Percentiles rank a stretch among this genome's conserved stretches.
These are phyloP conservation scores for Serendipita vermifera DNA, from an alignment of 768 basidiomycete genomes.

Conservation along the genomic window DNA sequence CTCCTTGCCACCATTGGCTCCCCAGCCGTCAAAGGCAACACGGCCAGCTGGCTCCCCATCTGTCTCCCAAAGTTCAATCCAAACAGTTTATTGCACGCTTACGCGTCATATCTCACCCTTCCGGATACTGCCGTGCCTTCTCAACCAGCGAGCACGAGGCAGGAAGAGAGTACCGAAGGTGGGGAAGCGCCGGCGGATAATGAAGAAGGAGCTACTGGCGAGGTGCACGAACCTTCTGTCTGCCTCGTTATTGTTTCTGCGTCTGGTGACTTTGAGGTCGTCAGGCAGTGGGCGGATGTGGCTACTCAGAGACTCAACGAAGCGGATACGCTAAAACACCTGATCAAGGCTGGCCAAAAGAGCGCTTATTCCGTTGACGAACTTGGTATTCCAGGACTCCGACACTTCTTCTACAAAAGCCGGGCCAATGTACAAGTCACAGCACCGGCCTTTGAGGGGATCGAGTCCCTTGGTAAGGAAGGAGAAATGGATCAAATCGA, in stretches of 20 bases:
- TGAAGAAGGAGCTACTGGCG: neutral
- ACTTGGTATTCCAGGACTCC: conserved; percentile 75
- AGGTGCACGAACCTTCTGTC: conserved; percentile 20
- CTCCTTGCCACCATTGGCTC: conserved; percentile 82
- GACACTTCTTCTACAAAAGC: conserved; percentile 94
- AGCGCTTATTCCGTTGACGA: conserved; percentile 60
- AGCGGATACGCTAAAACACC: conserved; percentile 36
- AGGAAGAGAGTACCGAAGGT: conserved; percentile 22
- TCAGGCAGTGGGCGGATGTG: conserved; percentile 60
- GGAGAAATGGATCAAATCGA: conserved; percentile 10
- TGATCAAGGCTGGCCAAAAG: conserved; percentile 33
- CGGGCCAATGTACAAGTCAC: conserved; percentile 83
- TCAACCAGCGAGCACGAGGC: conserved; percentile 29
- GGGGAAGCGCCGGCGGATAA: conserved; percentile 17
- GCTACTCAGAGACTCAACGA: conserved; percentile 47
- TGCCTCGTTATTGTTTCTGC: conserved; percentile 71
- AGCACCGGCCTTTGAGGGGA: conserved; percentile 52
- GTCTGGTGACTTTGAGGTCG: conserved; percentile 73
- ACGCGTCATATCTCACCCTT: conserved; percentile 47
- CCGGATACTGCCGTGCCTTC: neutral
- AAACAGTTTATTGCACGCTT: conserved; percentile 80
- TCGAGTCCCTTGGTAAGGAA: conserved; percentile 48
- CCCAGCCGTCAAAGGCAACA: conserved; percentile 51
- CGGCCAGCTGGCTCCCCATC: conserved; percentile 88
- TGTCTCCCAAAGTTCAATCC: conserved; percentile 93